Conservation (phyloP, 2,329 filamentous ascomycete genomes). For the Paecilomyces sp. region DNA sequence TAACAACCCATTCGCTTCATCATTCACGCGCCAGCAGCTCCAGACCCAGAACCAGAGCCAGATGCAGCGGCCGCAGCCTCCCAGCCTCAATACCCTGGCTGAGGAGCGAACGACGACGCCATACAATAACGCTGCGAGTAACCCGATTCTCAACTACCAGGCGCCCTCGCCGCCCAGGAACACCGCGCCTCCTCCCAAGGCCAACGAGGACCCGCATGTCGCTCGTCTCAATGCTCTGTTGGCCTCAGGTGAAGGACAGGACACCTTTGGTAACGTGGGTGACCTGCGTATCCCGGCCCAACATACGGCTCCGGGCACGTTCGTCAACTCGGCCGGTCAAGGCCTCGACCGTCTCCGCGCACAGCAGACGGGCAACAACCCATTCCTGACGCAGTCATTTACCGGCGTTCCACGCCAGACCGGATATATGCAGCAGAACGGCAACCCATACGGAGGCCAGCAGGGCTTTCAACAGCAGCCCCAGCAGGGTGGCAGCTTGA, state of each 20-base stretch:
- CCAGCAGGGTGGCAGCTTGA: slow-evolving; percentile 50
- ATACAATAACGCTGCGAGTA: slow-evolving; percentile 46
- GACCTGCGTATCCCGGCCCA: slow-evolving; percentile 92
- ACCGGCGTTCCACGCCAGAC: slow-evolving; percentile 57
- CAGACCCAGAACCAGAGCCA: slow-evolving; percentile 33
- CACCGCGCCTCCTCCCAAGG: slow-evolving; percentile 16
- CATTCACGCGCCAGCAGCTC: slow-evolving; percentile 55
- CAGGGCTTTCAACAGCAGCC: slow-evolving; percentile 38
- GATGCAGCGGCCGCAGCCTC: slow-evolving; percentile 50
- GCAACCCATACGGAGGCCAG: slow-evolving; percentile 51
- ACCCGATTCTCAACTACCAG: slow-evolving; percentile 27
- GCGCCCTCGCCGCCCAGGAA: slow-evolving; percentile 25
- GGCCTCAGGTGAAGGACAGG: slow-evolving; percentile 81
- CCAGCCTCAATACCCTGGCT: slow-evolving; percentile 66
- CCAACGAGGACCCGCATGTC: slow-evolving; percentile 47
- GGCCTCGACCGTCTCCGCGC: slow-evolving; percentile 67
- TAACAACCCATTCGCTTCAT: slow-evolving; percentile 89
- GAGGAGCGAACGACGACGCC: slow-evolving; percentile 74
- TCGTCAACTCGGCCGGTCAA: slow-evolving; percentile 88
- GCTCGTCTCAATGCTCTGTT: slow-evolving; percentile 81
- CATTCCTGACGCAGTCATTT: slow-evolving; percentile 78
- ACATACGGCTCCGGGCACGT: slow-evolving; percentile 91
- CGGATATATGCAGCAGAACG: slow-evolving; percentile 34
- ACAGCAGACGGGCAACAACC: slow-evolving; percentile 70
- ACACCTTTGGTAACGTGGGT: slow-evolving; percentile 96